Conservation (phyloP, 2,329 filamentous ascomycete genomes). For the Talaromyces sp. region DNA sequence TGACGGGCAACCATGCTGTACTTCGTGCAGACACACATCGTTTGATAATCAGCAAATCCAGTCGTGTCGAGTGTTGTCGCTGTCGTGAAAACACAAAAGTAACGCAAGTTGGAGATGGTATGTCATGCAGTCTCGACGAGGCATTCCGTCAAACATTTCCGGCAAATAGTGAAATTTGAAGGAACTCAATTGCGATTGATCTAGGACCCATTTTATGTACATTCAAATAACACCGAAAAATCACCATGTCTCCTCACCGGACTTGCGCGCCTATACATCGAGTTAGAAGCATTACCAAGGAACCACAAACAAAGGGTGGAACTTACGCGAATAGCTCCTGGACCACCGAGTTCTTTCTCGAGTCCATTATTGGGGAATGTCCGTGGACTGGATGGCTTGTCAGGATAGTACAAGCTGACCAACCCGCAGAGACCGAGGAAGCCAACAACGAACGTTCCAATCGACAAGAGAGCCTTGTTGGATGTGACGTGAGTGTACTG, state of each 20-base stretch:
- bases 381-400: constrained; percentile 66
- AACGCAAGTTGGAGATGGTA: not conserved
- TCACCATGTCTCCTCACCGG: constrained; percentile 39
- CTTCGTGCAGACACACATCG: not conserved
- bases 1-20: not conserved
- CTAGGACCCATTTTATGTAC: constrained; percentile 35
- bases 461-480: constrained; percentile 66
- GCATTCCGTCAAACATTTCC: not conserved
- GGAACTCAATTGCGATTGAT: constrained; percentile 12
- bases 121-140: not conserved
- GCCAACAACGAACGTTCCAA: constrained; percentile 64
- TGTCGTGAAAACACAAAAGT: not conserved
- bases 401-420: constrained; percentile 69
- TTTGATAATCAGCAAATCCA: not conserved
- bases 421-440: constrained; percentile 66
- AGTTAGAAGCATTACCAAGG: constrained; percentile 15
- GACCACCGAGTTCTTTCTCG: constrained; percentile 71
- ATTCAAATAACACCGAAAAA: constrained; percentile 29
- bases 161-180: not conserved
- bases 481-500: constrained; percentile 83
- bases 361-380: constrained; percentile 67
- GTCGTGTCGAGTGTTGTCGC: not conserved
- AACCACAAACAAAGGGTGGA: not conserved
- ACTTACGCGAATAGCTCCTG: constrained; percentile 65
- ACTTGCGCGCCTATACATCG: constrained; percentile 38